Conservation (phyloP, 108 stramenopile species). For the Schizochytrium sp. region DNA sequence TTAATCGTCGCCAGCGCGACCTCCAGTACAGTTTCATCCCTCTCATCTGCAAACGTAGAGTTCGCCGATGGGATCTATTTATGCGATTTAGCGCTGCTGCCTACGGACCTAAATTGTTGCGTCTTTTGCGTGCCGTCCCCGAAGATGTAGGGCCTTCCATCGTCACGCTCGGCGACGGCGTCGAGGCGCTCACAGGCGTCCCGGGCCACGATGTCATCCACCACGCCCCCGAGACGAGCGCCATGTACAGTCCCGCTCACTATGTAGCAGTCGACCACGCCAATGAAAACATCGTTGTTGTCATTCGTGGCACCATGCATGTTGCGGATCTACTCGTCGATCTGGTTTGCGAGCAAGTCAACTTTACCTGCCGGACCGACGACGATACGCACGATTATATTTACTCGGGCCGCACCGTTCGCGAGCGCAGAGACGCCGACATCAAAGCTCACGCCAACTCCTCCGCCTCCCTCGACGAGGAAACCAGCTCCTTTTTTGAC, state of each 20-base stretch:
- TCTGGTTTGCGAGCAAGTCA: not conserved
- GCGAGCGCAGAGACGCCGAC: not conserved
- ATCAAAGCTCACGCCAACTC: not conserved
- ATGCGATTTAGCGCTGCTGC: not conserved
- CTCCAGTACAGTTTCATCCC: not conserved
- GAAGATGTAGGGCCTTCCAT: not conserved
- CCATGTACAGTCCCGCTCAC: not conserved
- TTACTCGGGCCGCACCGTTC: not conserved
- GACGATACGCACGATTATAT: not conserved
- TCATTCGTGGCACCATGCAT: conserved; percentile 5
- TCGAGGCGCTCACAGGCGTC: not conserved
- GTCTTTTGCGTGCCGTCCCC: not conserved
- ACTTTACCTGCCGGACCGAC: not conserved
- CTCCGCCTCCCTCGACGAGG: no score
- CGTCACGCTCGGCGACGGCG: not conserved
- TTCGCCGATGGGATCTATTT: not conserved
- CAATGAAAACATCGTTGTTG: not conserved
- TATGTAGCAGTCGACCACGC: conserved; percentile 1
- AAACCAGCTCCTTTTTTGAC: not conserved
- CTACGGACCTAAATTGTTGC: not conserved
- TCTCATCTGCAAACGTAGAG: not conserved
- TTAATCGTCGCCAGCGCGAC: not conserved
- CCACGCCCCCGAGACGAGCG: not conserved
- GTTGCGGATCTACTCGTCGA: not conserved
- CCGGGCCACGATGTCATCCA: not conserved